Base-by-base conservation (phyloP, 345 rosid species). In the Ceriops decandra region DNA sequence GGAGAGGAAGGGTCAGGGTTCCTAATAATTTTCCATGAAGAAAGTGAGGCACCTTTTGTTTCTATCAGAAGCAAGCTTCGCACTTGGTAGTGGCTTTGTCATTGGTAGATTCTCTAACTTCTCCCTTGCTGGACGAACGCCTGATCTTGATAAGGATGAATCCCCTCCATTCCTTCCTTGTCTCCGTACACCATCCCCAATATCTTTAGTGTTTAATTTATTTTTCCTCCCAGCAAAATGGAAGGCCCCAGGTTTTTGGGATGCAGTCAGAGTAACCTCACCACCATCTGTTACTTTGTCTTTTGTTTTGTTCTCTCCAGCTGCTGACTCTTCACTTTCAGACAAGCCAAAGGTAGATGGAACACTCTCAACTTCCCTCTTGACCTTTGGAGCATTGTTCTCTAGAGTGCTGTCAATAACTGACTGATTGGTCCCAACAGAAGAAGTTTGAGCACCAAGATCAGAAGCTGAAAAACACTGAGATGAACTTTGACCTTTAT, bases 251-350 rank as follows among this genome's bases (percentile, higher is more conserved):
- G 69, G 69, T 78, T 85, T 88, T 62, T 80, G 89, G 77, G 82
- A 63, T 67, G 80, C 71, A 61, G 80, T 72, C 72, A 76, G 66
- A 56, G 79, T 54, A 72, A 78, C 78, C 74, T 88, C 92, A 57
- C 85, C 78, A 71, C 77, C 75, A 49, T 82, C 85, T 59, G 80
- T 74, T 72, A 82, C 83, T 78, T 83, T 88, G 66, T 81, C 93
- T 78, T 84, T 87, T 68, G 74, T 64, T 77, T 81, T 85, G 72
- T 68, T 85, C 64, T 87, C 95, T 58, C 90, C 90, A 73, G 91
- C 93, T 65, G 88, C 93, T 9, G 96, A 87, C 73, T 91, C 98
- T 77, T 95, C 98, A 75, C 93, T 86, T 76, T 90, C 93, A 77
- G 90, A 84, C 60, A 85, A 80, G 75, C 80, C 92, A 72, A 83